A percentile compares a stretch with the other conserved stretches of the same genome.
phyloP scores from a whole-genome alignment of 805 yeast genomes.

The Brettanomyces sp. region DNA sequence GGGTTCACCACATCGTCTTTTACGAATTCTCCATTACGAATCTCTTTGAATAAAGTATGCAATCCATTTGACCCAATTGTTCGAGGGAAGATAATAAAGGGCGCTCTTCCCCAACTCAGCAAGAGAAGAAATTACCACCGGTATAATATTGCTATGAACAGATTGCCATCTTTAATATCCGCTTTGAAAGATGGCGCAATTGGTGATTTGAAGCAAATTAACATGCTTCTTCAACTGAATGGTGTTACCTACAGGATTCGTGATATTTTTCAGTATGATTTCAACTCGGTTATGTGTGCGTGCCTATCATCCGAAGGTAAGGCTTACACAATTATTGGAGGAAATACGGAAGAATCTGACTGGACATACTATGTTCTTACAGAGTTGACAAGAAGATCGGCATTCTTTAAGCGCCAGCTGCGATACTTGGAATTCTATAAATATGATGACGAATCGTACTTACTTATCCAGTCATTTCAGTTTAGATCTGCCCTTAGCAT shows the following conservation, averaged over 20 bases:
- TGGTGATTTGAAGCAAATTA: too few species aligned
- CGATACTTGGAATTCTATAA: constrained; percentile 41
- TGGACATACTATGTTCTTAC: constrained; percentile 79
- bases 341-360: constrained; percentile 51
- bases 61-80: constrained; percentile 35
- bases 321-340: background rate
- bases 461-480: constrained; percentile 50
- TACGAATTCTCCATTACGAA: constrained; percentile 20
- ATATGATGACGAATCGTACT: constrained; percentile 59
- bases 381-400: constrained; percentile 38
- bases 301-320: too few species aligned
- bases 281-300: too few species aligned
- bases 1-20: constrained; percentile 29
- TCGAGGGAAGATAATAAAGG: constrained; percentile 13
- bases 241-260: too few species aligned
- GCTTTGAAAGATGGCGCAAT: constrained; percentile 10
- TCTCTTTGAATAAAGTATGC: constrained; percentile 4
- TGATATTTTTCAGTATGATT: too few species aligned
- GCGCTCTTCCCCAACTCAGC: constrained; percentile 19
- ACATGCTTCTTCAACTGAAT: too few species aligned
- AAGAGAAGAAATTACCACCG: constrained; percentile 8
- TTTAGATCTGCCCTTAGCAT: constrained; percentile 73
- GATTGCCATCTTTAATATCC: constrained; percentile 9
- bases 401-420: constrained; percentile 20
- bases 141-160: constrained; percentile 5